phyloP scores from a whole-genome alignment of 2,329 filamentous ascomycete genomes.

The Cladosporium halotolerans region DNA sequence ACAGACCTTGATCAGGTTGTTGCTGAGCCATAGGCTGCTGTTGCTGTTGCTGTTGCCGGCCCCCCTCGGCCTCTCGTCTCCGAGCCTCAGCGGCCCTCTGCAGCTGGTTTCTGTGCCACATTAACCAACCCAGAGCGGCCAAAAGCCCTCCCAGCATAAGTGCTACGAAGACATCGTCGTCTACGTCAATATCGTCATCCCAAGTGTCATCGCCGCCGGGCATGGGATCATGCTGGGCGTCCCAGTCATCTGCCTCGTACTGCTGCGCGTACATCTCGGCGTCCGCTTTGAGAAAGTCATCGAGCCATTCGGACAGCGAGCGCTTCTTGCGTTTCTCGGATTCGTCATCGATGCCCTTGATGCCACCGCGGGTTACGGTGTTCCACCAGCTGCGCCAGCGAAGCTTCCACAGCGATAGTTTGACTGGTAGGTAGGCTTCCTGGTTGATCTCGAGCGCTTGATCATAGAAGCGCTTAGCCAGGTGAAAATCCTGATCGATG shows the following conservation, averaged over 20 bases:
- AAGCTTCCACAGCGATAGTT: conserved; percentile 79
- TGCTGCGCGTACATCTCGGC: conserved; percentile 46
- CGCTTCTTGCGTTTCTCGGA: conserved; percentile 28
- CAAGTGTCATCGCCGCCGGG: conserved; percentile 47
- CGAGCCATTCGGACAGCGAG: conserved; percentile 74
- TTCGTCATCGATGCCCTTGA: conserved; percentile 89
- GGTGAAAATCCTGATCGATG: conserved; percentile 89
- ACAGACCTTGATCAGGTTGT: conserved; percentile 49
- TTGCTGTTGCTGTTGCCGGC: conserved; percentile 30
- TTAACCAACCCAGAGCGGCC: conserved; percentile 64
- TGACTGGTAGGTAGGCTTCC: conserved; percentile 90
- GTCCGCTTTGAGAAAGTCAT: conserved; percentile 66
- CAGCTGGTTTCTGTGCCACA: conserved; percentile 73
- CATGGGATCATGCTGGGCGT: conserved; percentile 40
- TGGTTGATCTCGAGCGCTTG: conserved; percentile 80
- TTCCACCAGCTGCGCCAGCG: conserved; percentile 89
- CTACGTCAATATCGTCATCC: conserved; percentile 55
- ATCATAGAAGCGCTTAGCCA: conserved; percentile 95
- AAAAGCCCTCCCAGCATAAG: conserved; percentile 75
- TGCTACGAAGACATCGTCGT: conserved; percentile 76
- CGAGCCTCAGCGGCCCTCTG: conserved; percentile 45
- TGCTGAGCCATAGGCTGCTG: conserved; percentile 37
- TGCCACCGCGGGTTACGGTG: conserved; percentile 76
- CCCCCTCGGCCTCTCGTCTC: conserved; percentile 33
- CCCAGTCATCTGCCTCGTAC: conserved; percentile 41